These are phyloP conservation scores for Achaetomium macrosporum DNA, from an alignment of 2,329 filamentous ascomycete species.

Conservation along the genomic window DNA sequence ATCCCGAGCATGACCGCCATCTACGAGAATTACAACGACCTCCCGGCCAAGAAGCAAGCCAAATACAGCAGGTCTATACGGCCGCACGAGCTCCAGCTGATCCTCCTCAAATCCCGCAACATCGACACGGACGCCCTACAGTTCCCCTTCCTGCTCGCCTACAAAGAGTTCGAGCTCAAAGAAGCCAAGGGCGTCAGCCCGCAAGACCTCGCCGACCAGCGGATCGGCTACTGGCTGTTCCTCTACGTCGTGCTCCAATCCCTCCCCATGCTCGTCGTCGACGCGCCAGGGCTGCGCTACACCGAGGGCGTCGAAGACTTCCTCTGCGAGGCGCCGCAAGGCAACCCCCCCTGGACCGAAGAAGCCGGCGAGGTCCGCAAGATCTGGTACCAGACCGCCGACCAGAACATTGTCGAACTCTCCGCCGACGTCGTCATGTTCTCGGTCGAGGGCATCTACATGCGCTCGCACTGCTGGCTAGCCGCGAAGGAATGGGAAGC, in stretches of 20 bases:
- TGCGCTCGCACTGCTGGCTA: constrained; percentile 52
- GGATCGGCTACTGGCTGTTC: constrained; percentile 76
- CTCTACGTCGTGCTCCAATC: constrained; percentile 73
- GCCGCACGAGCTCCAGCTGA: constrained; percentile 67
- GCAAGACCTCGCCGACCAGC: constrained; percentile 63
- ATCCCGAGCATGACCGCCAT: constrained; percentile 65
- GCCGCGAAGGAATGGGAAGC: constrained; percentile 46
- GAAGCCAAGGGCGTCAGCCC: constrained; percentile 59
- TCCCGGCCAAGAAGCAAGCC: constrained; percentile 67
- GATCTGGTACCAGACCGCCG: constrained; percentile 70
- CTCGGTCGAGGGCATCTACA: constrained; percentile 55
- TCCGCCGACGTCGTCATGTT: constrained; percentile 56
- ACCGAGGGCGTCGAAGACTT: constrained; percentile 76
- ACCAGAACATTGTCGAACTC: constrained; percentile 49
- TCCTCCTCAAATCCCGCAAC: constrained; percentile 79
- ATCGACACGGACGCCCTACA: constrained; percentile 56
- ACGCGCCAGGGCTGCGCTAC: constrained; percentile 63
- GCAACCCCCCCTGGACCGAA: constrained; percentile 66
- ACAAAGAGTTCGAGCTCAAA: constrained; percentile 64
- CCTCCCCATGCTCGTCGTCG: constrained; percentile 69
- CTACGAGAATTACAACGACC: constrained; percentile 56
- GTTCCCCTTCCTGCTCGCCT: constrained; percentile 62
- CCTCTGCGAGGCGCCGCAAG: constrained; percentile 68
- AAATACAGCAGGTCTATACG: constrained; percentile 70
- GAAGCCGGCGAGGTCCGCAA: constrained; percentile 58